Base-by-base conservation (phyloP, 441 rosid species). In the Metrosideros polymorpha region DNA sequence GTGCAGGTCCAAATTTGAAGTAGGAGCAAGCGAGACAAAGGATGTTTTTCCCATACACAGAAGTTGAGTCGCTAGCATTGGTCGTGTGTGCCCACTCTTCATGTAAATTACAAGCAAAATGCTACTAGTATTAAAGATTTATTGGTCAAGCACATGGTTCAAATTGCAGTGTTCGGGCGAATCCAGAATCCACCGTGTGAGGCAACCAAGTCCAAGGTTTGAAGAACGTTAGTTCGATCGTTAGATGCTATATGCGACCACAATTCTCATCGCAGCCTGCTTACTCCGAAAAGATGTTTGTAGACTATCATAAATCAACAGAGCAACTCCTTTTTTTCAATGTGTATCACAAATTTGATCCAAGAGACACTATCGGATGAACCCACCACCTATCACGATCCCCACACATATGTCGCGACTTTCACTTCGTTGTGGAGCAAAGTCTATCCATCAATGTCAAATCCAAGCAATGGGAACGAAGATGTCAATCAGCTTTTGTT, bases 361-460 rank as follows among this genome's bases (percentile, higher is more conserved):
- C 0, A 7, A 49, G 30, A n/a, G 10, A 29, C 17, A 14, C 9
- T 14, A 6, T 59, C 0, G 10, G 22, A 57, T 1, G 32, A n/a
- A 57, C 9, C n/a, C n/a, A n/a, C 14, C 63, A 57, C 32, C 3
- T n/a, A 57, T 57, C 63, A 57, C 12, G 63, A 57, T 27, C 9
- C 63, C n/a, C 18, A n/a, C 32, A 57, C 5, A n/a, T 12, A 57
- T n/a, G 63, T n/a, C 63, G 29, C 18, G 9, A 18, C 1, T 3
- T 0, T 13, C 2, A 7, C 32, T 57, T 57, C 0, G 32, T 32
- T 57, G 0, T n/a, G 29, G 2, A 57, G 32, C 4, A 13, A 12
- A 57, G 9, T 57, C 32, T n/a, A 0, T n/a, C 63, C 0, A 12
- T n/a, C 18, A 0, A 0, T 12, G 30, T 30, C 0, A 18, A 57